A percentile compares a stretch with the other conserved stretches of the same genome.
Evolutionary conservation across 805 yeast genomes (phyloP).

Genomic region (Wickerhamiella hasegawae): DNA sequence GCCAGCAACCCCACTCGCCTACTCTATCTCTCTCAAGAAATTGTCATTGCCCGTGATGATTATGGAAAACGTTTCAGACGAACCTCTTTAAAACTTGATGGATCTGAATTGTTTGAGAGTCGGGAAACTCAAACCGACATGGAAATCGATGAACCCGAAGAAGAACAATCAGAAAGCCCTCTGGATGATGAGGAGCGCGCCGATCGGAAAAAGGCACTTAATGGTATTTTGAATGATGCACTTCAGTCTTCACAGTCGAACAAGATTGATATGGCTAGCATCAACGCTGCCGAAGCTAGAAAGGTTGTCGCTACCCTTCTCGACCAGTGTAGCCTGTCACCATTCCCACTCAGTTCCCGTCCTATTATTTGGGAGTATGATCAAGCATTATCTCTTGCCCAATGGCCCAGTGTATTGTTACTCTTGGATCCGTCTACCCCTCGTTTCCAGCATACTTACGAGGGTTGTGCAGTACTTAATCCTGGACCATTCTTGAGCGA

Average conservation of each 20-base stretch:
- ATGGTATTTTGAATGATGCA: neutral
- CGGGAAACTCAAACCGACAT: neutral
- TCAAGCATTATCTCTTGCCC: slow-evolving; percentile 51
- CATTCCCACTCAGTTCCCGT: slow-evolving; percentile 45
- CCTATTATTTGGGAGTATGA: slow-evolving; percentile 60
- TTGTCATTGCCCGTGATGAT: slow-evolving; percentile 60
- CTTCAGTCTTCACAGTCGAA: no score
- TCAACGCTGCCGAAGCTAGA: slow-evolving; percentile 15
- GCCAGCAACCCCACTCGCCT: slow-evolving; percentile 68
- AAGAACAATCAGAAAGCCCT: neutral
- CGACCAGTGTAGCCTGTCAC: slow-evolving; percentile 80
- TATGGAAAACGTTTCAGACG: slow-evolving; percentile 53
- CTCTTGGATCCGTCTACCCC: slow-evolving; percentile 62
- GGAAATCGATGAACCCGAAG: neutral
- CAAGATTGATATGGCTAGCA: neutral
- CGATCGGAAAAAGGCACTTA: neutral
- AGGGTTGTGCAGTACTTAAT: slow-evolving; percentile 68
- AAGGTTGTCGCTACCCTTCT: slow-evolving; percentile 60
- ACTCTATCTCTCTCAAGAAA: slow-evolving; percentile 70
- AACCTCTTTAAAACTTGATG: slow-evolving; percentile 27
- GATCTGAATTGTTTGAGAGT: neutral
- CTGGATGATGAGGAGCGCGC: neutral
- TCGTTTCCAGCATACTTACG: slow-evolving; percentile 56
- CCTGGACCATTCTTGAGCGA: slow-evolving; percentile 39
- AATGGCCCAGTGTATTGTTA: slow-evolving; percentile 51